A percentile compares a stretch with the other conserved stretches of the same genome.
Conservation (phyloP, 345 rosid species). For the Arabidopsis arenosa region DNA sequence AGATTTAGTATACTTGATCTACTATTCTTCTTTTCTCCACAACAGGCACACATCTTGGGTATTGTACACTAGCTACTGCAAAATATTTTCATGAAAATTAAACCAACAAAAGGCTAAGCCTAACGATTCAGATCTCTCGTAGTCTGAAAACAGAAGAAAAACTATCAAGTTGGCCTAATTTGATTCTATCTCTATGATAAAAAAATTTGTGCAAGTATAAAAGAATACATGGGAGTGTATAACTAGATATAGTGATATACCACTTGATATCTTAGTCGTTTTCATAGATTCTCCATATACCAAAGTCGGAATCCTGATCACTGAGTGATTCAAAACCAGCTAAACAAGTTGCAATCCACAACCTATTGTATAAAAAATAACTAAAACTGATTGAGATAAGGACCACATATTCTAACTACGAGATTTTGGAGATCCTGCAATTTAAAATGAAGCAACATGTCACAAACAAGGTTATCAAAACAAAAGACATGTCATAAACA, state of each 20-base stretch:
- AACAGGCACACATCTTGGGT: not conserved
- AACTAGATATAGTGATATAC: constrained; percentile 10
- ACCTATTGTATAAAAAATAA: not conserved
- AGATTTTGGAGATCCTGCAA: constrained; percentile 30
- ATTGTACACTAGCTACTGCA: constrained; percentile 26
- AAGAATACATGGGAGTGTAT: not conserved
- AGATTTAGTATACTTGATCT: not conserved
- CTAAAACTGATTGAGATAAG: not conserved
- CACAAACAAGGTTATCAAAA: constrained; percentile 41
- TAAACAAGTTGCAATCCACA: constrained; percentile 9
- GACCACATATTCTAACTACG: constrained; percentile 25
- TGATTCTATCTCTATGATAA: constrained; percentile 11
- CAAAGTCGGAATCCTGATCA: constrained; percentile 12
- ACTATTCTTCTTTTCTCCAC: not conserved
- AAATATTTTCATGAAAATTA: not conserved
- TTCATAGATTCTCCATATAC: constrained; percentile 24
- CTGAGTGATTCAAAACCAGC: constrained; percentile 8
- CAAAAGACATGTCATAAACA: constrained; percentile 22
- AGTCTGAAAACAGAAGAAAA: not conserved
- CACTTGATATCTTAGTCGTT: constrained; percentile 22
- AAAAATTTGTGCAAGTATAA: not conserved
- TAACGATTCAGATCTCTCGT: constrained; percentile 3
- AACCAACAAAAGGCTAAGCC: not conserved
- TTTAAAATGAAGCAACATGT: constrained; percentile 26
- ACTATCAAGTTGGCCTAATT: not conserved